phyloP scores from a whole-genome alignment of 1,284 basidiomycete species.

The Trametes polyzona region DNA sequence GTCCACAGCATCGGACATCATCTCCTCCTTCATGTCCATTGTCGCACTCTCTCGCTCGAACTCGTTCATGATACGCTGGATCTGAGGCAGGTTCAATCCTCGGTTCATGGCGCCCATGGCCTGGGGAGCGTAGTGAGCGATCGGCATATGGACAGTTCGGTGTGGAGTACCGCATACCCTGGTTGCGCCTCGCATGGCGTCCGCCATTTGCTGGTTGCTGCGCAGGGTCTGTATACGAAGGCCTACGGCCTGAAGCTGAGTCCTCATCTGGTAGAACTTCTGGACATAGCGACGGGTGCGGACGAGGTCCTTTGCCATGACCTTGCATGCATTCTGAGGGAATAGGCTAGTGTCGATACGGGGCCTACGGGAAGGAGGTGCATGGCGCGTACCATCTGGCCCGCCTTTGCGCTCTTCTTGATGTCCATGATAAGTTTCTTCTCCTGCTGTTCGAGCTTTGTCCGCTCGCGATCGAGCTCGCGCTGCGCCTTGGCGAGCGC shows the following conservation, averaged over 20 bases:
- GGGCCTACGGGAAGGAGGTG: constrained; percentile 17
- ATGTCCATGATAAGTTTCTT: constrained; percentile 95
- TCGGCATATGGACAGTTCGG: background rate
- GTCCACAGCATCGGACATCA: constrained; percentile 99
- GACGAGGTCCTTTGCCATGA: constrained; percentile 99
- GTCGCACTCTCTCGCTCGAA: constrained; percentile 96
- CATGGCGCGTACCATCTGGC: constrained; percentile 80
- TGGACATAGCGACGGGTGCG: constrained; percentile 94
- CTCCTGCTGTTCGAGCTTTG: constrained; percentile 94
- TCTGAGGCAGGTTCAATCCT: constrained; percentile 92
- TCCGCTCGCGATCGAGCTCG: constrained; percentile 94
- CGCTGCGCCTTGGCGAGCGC: constrained; percentile 95
- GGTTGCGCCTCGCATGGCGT: constrained; percentile 98
- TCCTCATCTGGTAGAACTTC: constrained; percentile 99
- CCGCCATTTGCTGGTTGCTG: constrained; percentile 99
- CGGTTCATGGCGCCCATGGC: constrained; percentile 99
- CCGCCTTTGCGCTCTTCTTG: constrained; percentile 94
- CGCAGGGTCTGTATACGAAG: constrained; percentile 95
- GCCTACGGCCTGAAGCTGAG: constrained; percentile 95
- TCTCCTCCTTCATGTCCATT: constrained; percentile 99
- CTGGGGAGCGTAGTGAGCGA: constrained; percentile 44
- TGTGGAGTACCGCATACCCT: constrained; percentile 58
- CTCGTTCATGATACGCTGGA: constrained; percentile 96
- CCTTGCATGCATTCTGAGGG: constrained; percentile 91
- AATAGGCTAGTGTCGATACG: background rate